Base-by-base conservation (phyloP, 495 filamentous ascomycete genomes). In the Haplographium delicatum region DNA sequence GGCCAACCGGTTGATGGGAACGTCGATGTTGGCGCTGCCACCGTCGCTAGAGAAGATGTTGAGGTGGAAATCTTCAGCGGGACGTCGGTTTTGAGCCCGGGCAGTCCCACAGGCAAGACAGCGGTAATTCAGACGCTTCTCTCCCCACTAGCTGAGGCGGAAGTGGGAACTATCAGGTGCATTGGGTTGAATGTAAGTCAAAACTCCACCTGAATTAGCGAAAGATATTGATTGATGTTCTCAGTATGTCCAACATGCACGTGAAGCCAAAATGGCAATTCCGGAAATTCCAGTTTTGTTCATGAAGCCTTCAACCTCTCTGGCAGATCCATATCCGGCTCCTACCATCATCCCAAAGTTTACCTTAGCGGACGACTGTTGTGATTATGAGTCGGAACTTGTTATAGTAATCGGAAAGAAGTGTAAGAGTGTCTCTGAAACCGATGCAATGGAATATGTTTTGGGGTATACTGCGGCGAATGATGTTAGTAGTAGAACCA, bases 41-140 rank as follows among this genome's bases (percentile, higher is more conserved):
- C 80, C 18, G 72, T 72, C 51, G 68, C 74, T 39, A 74, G 76
- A 31, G 63, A 77, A 47, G 73, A 79, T 50, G 77, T 83, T 44
- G 46, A 70, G 10, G 74, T 81, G 19, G 67, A 69, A 4, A 63
- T 72, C 0, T 83, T 76, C 64, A 76, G 72, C 27, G 80, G 80
- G 22, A 63, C 58, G 15, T 83, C 81, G 0, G 71, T 80, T 9
- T 64, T 83, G 27, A 68, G 62, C 35, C 68, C 74, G 1, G 80
- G 79, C 1, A 53, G 68, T 31, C 66, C 66, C 7, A 81, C 76
- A 2, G 71, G 62, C 3, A 51, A 64, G 47, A 74, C 67, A 2
- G 78, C 76, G 54, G 65, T 60, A 18, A 75, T 82, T 54, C 65
- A 59, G 31, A 74, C 67, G 0, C 62, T 83, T n/a, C 68, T 83